Percentiles rank a stretch among this genome's conserved stretches.
These are phyloP conservation scores for Penicillium crystallinum DNA, from an alignment of 495 filamentous ascomycete species.

Conservation along the genomic window DNA sequence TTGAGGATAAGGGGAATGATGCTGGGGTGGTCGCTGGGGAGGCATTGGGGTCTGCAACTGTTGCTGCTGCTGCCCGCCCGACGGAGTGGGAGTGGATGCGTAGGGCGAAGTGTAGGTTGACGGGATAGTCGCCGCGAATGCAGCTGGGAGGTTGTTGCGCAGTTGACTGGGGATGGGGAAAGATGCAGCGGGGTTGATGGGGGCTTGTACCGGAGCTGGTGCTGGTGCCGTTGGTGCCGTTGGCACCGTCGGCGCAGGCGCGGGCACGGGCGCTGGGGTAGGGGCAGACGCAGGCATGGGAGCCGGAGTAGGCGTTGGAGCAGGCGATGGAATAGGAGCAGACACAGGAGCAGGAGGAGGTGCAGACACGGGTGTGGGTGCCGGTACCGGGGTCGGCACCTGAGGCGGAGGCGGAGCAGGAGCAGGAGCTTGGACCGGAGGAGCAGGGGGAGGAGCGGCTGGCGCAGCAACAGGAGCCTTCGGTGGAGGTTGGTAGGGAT, in stretches of 20 bases:
- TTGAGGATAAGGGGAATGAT: slow-evolving; percentile 23
- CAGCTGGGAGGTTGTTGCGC: slow-evolving; percentile 41
- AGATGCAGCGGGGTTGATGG: slow-evolving; percentile 20
- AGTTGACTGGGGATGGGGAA: slow-evolving; percentile 40
- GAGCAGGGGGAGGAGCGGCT: slow-evolving; percentile 7
- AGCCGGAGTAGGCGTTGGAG: slow-evolving; percentile 12
- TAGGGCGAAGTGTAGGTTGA: slow-evolving; percentile 42
- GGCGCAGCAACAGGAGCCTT: slow-evolving; percentile 8
- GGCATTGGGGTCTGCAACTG: slow-evolving; percentile 30
- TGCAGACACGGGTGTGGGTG: slow-evolving; percentile 16
- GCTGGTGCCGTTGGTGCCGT: slow-evolving; percentile 1
- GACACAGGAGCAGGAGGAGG: slow-evolving; percentile 17
- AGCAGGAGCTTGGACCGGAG: slow-evolving; percentile 12
- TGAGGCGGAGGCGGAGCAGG: slow-evolving; percentile 3
- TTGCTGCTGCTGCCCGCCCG: slow-evolving; percentile 23
- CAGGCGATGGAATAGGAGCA: slow-evolving; percentile 15
- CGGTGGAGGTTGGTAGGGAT: slow-evolving; percentile 17
- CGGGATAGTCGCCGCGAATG: slow-evolving; percentile 37
- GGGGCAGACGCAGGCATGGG: slow-evolving; percentile 10
- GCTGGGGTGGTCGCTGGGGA: slow-evolving; percentile 20
- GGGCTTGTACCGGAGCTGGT: slow-evolving; percentile 12
- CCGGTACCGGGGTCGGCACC: slow-evolving; percentile 8
- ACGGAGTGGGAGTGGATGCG: slow-evolving; percentile 36
- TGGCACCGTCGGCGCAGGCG: slow-evolving; percentile 8
- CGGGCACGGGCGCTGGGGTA: background rate